Conservation (phyloP, 495 filamentous ascomycete species). For the Stereocaulon alpinum region DNA sequence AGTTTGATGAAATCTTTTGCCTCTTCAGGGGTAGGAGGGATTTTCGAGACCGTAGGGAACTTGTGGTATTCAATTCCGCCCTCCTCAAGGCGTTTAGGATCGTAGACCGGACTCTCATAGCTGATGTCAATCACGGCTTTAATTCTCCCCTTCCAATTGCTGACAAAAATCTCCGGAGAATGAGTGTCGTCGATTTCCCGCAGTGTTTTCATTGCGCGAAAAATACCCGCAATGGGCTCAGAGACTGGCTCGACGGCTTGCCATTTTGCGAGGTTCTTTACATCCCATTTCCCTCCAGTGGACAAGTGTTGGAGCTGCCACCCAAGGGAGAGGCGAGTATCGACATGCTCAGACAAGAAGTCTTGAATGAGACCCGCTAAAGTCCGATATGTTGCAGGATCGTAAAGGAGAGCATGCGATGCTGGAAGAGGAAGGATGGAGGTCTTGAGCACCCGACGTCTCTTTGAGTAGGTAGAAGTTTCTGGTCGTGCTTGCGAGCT, state of each 20-base stretch:
- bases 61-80: slow-evolving; percentile 74
- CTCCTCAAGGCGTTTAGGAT: slow-evolving; percentile 60
- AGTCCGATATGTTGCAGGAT: slow-evolving; percentile 61
- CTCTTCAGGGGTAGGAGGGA: slow-evolving; percentile 70
- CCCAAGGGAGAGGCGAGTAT: slow-evolving; percentile 63
- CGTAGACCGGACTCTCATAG: slow-evolving; percentile 76
- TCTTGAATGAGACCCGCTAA: slow-evolving; percentile 72
- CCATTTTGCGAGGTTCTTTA: slow-evolving; percentile 95
- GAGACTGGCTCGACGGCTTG: slow-evolving; percentile 67
- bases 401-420: slow-evolving; percentile 76
- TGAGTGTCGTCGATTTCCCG: slow-evolving; percentile 79
- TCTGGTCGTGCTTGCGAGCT: neutral
- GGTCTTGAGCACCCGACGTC: slow-evolving; percentile 50
- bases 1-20: slow-evolving; percentile 66
- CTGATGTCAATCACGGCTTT: slow-evolving; percentile 79
- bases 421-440: slow-evolving; percentile 67
- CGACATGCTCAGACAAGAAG: slow-evolving; percentile 66
- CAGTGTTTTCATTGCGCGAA: slow-evolving; percentile 80
- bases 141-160: slow-evolving; percentile 54
- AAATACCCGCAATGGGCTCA: slow-evolving; percentile 58
- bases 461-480: slow-evolving; percentile 12
- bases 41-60: slow-evolving; percentile 84
- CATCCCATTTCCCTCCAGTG: slow-evolving; percentile 90
- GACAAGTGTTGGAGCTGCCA: slow-evolving; percentile 87
- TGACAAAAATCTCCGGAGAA: slow-evolving; percentile 61